phyloP scores from a whole-genome alignment of 1,284 basidiomycete species.

The Pisolithus thermaeus region DNA sequence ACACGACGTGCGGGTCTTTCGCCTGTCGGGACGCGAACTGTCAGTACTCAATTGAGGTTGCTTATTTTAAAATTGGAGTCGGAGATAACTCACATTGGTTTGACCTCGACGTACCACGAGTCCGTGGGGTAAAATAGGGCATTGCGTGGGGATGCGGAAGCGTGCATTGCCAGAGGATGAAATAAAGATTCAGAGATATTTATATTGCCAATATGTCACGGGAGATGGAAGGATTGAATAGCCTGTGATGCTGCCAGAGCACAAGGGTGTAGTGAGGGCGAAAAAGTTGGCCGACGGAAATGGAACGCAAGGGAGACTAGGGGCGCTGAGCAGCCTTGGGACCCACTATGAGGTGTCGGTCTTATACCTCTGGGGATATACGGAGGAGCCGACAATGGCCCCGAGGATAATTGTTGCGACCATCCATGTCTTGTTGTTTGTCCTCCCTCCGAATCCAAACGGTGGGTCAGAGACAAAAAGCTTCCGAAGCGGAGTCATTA shows the following conservation, averaged over 20 bases:
- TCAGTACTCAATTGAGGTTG: background rate
- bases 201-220: conserved; percentile 16
- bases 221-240: conserved; percentile 24
- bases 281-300: background rate
- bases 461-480: background rate
- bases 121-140: conserved; percentile 15
- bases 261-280: conserved; percentile 6
- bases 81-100: conserved; percentile 17
- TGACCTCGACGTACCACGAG: conserved; percentile 21
- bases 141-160: conserved; percentile 7
- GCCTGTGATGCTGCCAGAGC: conserved; percentile 19
- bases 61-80: background rate
- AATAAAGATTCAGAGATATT: background rate
- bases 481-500: background rate
- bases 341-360: background rate
- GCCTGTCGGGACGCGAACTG: conserved; percentile 9
- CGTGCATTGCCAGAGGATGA: conserved; percentile 5
- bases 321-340: no score
- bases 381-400: background rate
- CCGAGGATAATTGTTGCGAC: background rate
- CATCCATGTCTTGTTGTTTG: background rate
- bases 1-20: conserved; percentile 28
- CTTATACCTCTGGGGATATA: conserved; percentile 1
- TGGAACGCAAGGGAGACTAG: background rate
- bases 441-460: background rate